phyloP scores from a whole-genome alignment of 1,284 basidiomycete species.

The Agroathelia rolfsii region DNA sequence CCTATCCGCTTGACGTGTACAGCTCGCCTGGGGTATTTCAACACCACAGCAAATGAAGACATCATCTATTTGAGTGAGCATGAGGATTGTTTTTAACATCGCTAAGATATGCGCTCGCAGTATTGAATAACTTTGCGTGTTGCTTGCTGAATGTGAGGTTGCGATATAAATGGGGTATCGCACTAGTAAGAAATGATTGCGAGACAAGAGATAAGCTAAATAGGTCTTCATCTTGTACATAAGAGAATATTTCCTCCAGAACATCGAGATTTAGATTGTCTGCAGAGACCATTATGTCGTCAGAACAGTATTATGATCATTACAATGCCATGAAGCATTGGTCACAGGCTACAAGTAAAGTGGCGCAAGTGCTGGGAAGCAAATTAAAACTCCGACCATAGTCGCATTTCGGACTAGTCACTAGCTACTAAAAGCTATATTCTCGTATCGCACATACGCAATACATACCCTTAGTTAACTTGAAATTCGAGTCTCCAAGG shows the following conservation, averaged over 20 bases:
- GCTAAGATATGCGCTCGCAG: constrained; percentile 21
- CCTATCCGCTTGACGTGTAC: constrained; percentile 53
- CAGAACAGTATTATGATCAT: too few species aligned
- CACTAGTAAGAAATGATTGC: constrained; percentile 49
- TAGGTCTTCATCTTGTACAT: constrained; percentile 44
- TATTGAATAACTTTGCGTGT: constrained; percentile 46
- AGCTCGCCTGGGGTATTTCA: constrained; percentile 39
- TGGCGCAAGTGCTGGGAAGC: too few species aligned
- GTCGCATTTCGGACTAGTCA: too few species aligned
- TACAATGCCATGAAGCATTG: too few species aligned
- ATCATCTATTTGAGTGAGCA: constrained; percentile 22
- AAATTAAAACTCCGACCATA: too few species aligned
- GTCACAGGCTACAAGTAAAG: too few species aligned
- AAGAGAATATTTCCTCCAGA: constrained; percentile 49
- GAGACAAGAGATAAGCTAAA: constrained; percentile 50
- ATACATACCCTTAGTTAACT: too few species aligned
- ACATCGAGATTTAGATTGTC: constrained; percentile 62
- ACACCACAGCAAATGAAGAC: constrained; percentile 51
- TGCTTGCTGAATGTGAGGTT: constrained; percentile 39
- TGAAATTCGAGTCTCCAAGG: too few species aligned
- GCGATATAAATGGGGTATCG: constrained; percentile 50
- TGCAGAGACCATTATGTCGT: constrained; percentile 45
- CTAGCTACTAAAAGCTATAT: too few species aligned
- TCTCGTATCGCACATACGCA: too few species aligned
- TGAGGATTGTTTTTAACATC: constrained; percentile 1